Conservation (phyloP, 139 green algal genomes). For the Chlamydomonas asymmetrica region DNA sequence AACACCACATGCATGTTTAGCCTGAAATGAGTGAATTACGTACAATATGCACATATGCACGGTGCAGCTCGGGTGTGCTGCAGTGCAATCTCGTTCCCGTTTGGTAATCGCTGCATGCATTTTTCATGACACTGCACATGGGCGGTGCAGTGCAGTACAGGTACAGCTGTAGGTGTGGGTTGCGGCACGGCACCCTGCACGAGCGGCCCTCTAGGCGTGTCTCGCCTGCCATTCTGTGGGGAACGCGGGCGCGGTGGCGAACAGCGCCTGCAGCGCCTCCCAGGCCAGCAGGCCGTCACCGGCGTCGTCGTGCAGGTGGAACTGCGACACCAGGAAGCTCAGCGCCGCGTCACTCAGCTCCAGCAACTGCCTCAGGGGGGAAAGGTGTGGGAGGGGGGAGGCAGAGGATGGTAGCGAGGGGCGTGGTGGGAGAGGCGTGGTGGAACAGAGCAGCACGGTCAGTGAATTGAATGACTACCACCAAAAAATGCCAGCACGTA, state of each 20-base stretch:
- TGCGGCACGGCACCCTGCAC: too few species aligned
- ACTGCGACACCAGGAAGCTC: conserved; percentile 62
- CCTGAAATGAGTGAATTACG: too few species aligned
- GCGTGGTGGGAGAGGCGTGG: not conserved
- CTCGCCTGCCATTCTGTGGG: conserved; percentile 36
- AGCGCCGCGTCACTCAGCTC: conserved; percentile 58
- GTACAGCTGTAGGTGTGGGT: too few species aligned
- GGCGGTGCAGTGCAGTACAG: too few species aligned
- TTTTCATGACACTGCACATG: too few species aligned
- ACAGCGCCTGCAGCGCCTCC: conserved; percentile 60
- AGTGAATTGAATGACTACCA: not conserved
- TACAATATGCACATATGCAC: too few species aligned
- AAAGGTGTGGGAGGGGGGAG: not conserved
- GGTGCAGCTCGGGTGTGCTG: too few species aligned
- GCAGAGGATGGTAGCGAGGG: not conserved
- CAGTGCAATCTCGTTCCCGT: too few species aligned
- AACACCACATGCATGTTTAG: too few species aligned
- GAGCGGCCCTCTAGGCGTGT: not conserved
- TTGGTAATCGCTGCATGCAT: too few species aligned
- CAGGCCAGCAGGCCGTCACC: conserved; percentile 59
- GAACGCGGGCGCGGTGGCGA: conserved; percentile 51
- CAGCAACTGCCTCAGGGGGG: conserved; percentile 43
- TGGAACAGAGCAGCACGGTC: not conserved
- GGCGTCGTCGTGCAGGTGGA: conserved; percentile 57
- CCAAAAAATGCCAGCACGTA: too few species aligned